Percentiles rank a stretch among this genome's conserved stretches.
phyloP scores from a whole-genome alignment of 2,329 filamentous ascomycete species.

The Aspergillus intermedius region DNA sequence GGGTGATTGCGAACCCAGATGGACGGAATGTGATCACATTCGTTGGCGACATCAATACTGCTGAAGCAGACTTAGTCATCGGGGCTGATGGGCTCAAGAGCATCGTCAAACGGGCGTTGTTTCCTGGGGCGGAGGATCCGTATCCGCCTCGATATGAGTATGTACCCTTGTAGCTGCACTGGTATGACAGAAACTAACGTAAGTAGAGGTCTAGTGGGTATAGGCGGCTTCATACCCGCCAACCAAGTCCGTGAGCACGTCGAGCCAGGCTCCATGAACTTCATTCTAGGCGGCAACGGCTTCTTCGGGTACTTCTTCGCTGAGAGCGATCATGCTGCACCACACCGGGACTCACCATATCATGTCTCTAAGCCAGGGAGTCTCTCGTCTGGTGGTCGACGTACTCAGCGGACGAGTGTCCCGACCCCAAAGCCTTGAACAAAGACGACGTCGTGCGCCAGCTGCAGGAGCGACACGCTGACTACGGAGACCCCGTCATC shows the following conservation, averaged over 20 bases:
- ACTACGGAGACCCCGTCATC: slow-evolving; percentile 45
- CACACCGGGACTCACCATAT: slow-evolving; percentile 19
- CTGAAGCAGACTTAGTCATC: slow-evolving; percentile 37
- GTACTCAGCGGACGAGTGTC: slow-evolving; percentile 27
- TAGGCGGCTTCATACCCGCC: slow-evolving; percentile 42
- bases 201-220: slow-evolving; percentile 35
- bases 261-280: slow-evolving; percentile 34
- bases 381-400: slow-evolving; percentile 44
- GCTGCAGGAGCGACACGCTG: slow-evolving; percentile 35
- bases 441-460: slow-evolving; percentile 26
- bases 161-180: slow-evolving; percentile 5
- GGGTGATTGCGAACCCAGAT: slow-evolving; percentile 19
- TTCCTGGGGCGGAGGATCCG: slow-evolving; percentile 26
- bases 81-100: slow-evolving; percentile 40
- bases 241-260: slow-evolving; percentile 22
- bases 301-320: slow-evolving; percentile 46
- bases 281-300: slow-evolving; percentile 44
- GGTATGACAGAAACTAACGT: not conserved
- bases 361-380: slow-evolving; percentile 22
- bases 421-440: slow-evolving; percentile 26
- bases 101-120: slow-evolving; percentile 30
- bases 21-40: slow-evolving; percentile 27
- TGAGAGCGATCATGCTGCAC: slow-evolving; percentile 13
- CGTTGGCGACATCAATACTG: slow-evolving; percentile 24
- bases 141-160: slow-evolving; percentile 39